Conservation (phyloP, 2,329 filamentous ascomycete species). For the Claviceps pazoutovae region DNA sequence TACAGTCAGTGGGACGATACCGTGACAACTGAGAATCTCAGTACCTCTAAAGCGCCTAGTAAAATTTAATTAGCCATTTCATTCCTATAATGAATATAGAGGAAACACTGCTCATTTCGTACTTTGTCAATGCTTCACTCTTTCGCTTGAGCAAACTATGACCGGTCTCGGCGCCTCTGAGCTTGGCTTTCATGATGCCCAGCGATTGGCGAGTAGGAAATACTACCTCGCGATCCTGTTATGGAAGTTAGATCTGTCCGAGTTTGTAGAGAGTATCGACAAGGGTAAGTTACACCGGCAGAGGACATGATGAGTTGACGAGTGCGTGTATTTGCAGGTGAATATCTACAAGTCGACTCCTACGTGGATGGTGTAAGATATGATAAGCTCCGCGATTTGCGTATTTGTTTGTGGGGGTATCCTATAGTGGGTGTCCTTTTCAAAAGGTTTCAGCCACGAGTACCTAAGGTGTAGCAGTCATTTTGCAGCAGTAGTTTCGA, state of each 20-base stretch:
- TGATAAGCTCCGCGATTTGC: not conserved
- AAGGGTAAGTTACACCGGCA: slow-evolving; percentile 13
- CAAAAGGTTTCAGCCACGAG: no score
- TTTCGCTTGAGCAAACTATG: slow-evolving; percentile 95
- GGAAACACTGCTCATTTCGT: slow-evolving; percentile 17
- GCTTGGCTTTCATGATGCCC: slow-evolving; percentile 93
- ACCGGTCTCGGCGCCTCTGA: slow-evolving; percentile 83
- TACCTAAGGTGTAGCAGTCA: no score
- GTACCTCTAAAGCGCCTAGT: slow-evolving; percentile 6
- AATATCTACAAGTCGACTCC: not conserved
- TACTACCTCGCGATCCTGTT: slow-evolving; percentile 81
- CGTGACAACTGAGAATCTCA: not conserved
- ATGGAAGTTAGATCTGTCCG: not conserved
- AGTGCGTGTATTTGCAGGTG: not conserved
- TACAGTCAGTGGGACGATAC: slow-evolving; percentile 6
- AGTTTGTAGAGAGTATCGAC: not conserved
- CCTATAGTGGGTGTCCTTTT: no score
- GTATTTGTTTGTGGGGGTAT: no score
- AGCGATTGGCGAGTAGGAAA: slow-evolving; percentile 96
- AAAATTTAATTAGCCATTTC: not conserved
- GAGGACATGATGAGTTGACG: slow-evolving; percentile 19
- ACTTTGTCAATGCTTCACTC: slow-evolving; percentile 97
- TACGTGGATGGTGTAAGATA: not conserved
- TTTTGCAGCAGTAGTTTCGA: no score
- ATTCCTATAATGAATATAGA: not conserved